These are phyloP conservation scores for Diphasiastrum complanatum DNA, from an alignment of 83 land plant species.

Conservation along the genomic window DNA sequence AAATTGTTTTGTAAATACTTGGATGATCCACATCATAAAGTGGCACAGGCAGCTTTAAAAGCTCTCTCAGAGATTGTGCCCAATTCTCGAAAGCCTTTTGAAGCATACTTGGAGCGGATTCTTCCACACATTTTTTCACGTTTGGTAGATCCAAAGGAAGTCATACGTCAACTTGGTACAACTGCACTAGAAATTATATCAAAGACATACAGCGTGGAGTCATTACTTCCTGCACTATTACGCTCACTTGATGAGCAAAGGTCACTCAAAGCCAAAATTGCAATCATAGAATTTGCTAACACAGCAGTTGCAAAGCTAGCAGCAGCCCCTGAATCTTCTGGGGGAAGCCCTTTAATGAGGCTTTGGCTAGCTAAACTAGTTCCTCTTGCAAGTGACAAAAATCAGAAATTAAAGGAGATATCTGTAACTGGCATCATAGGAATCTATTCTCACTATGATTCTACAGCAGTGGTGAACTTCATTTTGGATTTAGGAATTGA, in stretches of 20 bases:
- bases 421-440: constrained; percentile 7
- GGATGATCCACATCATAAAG: no score
- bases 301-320: constrained; percentile 5
- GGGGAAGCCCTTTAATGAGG: constrained; percentile 8
- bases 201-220: background rate
- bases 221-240: constrained; percentile 8
- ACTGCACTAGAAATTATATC: constrained; percentile 2
- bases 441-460: constrained; percentile 8
- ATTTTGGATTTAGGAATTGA: constrained; percentile 5
- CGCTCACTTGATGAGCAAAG: constrained; percentile 15
- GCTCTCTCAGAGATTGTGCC: constrained; percentile 1
- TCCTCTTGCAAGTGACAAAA: constrained; percentile 15
- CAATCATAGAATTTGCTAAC: constrained; percentile 14
- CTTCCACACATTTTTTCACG: constrained; percentile 11
- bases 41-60: constrained; percentile 10
- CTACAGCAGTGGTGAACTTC: constrained; percentile 5
- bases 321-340: background rate
- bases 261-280: constrained; percentile 11
- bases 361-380: constrained; percentile 7
- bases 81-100: constrained; percentile 4
- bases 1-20: constrained; percentile 4
- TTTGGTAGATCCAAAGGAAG: constrained; percentile 8
- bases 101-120: constrained; percentile 10
- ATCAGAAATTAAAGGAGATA: constrained; percentile 8
- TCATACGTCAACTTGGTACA: constrained; percentile 11